A percentile compares a stretch with the other conserved stretches of the same genome.
These are phyloP conservation scores for Phaeoacremonium minimum DNA, from an alignment of 2,329 filamentous ascomycete species.

Conservation along the genomic window DNA sequence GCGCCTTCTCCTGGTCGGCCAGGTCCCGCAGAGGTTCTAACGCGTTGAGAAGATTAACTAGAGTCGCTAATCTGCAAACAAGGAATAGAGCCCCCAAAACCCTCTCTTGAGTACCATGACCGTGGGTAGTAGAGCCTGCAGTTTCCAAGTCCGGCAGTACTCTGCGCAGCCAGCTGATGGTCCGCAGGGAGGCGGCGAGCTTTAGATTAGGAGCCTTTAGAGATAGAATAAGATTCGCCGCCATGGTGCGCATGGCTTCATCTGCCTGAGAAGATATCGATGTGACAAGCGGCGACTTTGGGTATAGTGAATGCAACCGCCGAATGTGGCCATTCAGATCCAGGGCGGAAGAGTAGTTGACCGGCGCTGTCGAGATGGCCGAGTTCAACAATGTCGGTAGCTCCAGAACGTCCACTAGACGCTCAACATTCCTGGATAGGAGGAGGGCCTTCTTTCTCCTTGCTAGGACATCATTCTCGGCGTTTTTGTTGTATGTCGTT, in stretches of 20 bases:
- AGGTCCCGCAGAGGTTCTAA: constrained; percentile 81
- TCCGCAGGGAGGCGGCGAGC: constrained; percentile 84
- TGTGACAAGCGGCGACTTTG: constrained; percentile 68
- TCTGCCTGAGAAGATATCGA: constrained; percentile 76
- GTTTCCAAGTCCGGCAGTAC: constrained; percentile 75
- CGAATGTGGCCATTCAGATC: constrained; percentile 94
- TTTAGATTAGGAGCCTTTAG: constrained; percentile 78
- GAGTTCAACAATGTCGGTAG: constrained; percentile 81
- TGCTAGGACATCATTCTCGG: constrained; percentile 65
- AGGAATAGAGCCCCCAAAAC: constrained; percentile 80
- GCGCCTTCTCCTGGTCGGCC: constrained; percentile 75
- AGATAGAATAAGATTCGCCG: constrained; percentile 73
- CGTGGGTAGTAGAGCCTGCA: constrained; percentile 17
- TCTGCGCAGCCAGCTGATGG: constrained; percentile 84
- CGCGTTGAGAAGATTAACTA: constrained; percentile 76
- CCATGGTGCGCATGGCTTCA: constrained; percentile 83
- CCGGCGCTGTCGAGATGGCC: constrained; percentile 60
- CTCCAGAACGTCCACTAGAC: constrained; percentile 86
- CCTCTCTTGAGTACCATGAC: constrained; percentile 48
- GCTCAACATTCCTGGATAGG: constrained; percentile 80
- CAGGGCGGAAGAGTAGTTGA: constrained; percentile 83
- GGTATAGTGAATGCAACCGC: constrained; percentile 77
- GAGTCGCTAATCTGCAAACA: constrained; percentile 75
- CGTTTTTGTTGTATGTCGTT: constrained; percentile 72
- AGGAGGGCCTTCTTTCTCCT: constrained; percentile 75